Conservation (phyloP, 192 early-diverging fungal species). For the Gamsiella multidivaricata region DNA sequence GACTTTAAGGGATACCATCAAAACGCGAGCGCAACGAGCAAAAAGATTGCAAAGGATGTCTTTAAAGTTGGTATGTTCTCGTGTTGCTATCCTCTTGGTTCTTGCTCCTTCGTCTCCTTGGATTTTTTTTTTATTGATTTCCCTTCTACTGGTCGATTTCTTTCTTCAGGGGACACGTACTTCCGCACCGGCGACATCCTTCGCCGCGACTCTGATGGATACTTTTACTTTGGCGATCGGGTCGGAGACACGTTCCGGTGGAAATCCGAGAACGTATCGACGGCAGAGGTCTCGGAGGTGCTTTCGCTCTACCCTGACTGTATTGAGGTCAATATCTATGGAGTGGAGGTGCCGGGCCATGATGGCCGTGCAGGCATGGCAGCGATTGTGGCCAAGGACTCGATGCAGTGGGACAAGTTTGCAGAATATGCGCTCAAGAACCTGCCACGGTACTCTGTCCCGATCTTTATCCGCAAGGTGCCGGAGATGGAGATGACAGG, state of each 20-base stretch:
- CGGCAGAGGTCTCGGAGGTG: slow-evolving; percentile 70
- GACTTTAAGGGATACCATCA: slow-evolving; percentile 61
- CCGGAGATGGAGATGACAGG: slow-evolving; percentile 61
- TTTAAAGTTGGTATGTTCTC: slow-evolving; percentile 59
- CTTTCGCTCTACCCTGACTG: slow-evolving; percentile 66
- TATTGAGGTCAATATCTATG: slow-evolving; percentile 74
- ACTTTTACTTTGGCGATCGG: slow-evolving; percentile 74
- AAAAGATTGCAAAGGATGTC: slow-evolving; percentile 65
- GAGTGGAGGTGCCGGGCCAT: slow-evolving; percentile 64
- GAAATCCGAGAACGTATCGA: slow-evolving; percentile 72
- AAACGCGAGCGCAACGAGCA: slow-evolving; percentile 60
- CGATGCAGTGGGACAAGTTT: slow-evolving; percentile 50
- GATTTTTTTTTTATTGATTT: background rate
- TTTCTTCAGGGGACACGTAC: slow-evolving; percentile 60
- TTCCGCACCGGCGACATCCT: slow-evolving; percentile 75
- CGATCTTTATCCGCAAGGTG: slow-evolving; percentile 68
- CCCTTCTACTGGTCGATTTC: no score
- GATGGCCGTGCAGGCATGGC: slow-evolving; percentile 80
- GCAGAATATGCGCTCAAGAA: slow-evolving; percentile 47
- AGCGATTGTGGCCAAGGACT: slow-evolving; percentile 59
- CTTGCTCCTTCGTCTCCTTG: background rate
- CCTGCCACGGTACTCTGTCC: slow-evolving; percentile 73
- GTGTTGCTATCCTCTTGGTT: background rate
- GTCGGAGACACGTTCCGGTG: slow-evolving; percentile 81
- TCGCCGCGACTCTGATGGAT: slow-evolving; percentile 59